Evolutionary conservation across 495 filamentous ascomycete species (phyloP).

Genomic region (Tuber magnatum): DNA sequence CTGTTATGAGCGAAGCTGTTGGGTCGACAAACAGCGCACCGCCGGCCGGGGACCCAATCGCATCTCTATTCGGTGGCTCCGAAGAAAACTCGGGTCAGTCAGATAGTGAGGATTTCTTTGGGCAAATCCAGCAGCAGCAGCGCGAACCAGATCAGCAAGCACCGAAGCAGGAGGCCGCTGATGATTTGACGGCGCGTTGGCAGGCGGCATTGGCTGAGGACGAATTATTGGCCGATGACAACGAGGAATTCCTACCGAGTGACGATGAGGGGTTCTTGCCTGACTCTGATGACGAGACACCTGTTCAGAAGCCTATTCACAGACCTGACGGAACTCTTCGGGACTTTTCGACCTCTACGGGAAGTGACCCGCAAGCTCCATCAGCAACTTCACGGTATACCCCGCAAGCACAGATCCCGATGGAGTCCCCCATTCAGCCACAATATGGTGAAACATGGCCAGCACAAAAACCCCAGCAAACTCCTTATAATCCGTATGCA

Average conservation of each 20-base stretch:
- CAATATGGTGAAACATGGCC: conserved; percentile 27
- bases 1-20: no score
- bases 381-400: conserved; percentile 37
- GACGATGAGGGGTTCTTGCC: conserved; percentile 70
- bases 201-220: conserved; percentile 71
- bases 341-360: conserved; percentile 41
- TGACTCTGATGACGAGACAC: conserved; percentile 47
- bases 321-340: conserved; percentile 37
- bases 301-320: conserved; percentile 24
- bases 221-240: conserved; percentile 64
- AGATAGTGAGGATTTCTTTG: conserved; percentile 47
- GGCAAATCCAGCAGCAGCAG: conserved; percentile 43
- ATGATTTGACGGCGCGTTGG: conserved; percentile 74
- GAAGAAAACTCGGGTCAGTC: conserved; percentile 41
- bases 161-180: conserved; percentile 29
- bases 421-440: conserved; percentile 26
- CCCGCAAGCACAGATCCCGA: conserved; percentile 42
- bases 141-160: not conserved
- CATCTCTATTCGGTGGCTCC: conserved; percentile 36
- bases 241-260: conserved; percentile 57
- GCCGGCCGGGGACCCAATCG: no score
- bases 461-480: conserved; percentile 20
- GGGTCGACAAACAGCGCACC: no score
- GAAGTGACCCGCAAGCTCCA: conserved; percentile 12
- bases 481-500: conserved; percentile 41